Percentiles rank a stretch among this genome's conserved stretches.
Conservation (phyloP, 257 asterid genomes). For the Fraxinus americana region DNA sequence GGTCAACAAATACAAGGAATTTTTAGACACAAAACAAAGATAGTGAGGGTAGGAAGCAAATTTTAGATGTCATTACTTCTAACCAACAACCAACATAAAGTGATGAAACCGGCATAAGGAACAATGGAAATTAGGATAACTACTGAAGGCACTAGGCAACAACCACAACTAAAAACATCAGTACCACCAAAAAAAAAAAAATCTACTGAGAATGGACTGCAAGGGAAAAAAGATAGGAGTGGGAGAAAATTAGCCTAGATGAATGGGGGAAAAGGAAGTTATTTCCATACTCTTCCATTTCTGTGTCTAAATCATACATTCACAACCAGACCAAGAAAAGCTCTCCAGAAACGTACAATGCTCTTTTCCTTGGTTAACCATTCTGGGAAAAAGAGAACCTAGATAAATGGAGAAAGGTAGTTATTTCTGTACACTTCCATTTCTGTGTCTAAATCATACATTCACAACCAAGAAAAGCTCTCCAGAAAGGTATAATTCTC, state of each 20-base stretch:
- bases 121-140: too few species aligned
- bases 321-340: not conserved
- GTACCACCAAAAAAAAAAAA: not conserved
- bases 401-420: not conserved
- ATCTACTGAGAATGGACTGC: not conserved
- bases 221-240: not conserved
- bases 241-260: not conserved
- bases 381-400: not conserved
- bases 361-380: not conserved
- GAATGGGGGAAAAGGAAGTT: not conserved
- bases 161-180: not conserved
- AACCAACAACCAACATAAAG: not conserved
- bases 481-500: not conserved
- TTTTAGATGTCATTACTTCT: not conserved
- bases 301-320: not conserved
- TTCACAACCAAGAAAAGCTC: not conserved
- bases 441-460: not conserved
- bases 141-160: not conserved
- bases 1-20: not conserved
- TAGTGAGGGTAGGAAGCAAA: not conserved
- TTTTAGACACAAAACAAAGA: not conserved
- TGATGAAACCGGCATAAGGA: not conserved
- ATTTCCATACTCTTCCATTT: not conserved
- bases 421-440: not conserved
- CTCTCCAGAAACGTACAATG: not conserved